Evolutionary conservation across 129 eudicot genomes (phyloP).

Genomic region (Flaveria robusta): DNA sequence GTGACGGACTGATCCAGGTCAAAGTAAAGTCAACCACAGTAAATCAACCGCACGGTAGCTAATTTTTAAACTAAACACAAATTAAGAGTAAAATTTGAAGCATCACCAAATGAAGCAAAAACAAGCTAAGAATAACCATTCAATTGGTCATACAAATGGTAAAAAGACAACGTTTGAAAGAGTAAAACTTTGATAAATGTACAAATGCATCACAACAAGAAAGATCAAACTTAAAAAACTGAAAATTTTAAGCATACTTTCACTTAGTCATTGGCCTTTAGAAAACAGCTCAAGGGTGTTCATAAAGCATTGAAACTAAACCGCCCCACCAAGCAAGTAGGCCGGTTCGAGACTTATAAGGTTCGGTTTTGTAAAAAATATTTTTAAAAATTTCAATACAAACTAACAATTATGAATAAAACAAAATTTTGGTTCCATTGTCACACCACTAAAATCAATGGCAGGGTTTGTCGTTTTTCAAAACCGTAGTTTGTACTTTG

Average conservation of each 20-base stretch:
- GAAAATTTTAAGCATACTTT: neutral
- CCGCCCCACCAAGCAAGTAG: neutral
- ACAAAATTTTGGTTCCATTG: too few species aligned
- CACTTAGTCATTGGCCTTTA: neutral
- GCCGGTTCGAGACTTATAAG: neutral
- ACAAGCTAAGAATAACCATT: neutral
- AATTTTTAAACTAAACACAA: neutral
- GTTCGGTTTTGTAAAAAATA: too few species aligned
- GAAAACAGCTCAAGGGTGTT: neutral
- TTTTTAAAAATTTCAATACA: too few species aligned
- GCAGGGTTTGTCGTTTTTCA: too few species aligned
- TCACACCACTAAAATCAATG: too few species aligned
- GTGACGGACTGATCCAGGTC: neutral
- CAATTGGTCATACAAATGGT: slow-evolving; percentile 1
- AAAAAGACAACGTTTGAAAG: neutral
- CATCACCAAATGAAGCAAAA: slow-evolving; percentile 3
- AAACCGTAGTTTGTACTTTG: too few species aligned
- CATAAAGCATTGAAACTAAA: neutral
- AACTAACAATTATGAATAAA: too few species aligned
- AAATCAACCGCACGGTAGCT: neutral
- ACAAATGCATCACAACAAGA: slow-evolving; percentile 7
- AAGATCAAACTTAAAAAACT: neutral
- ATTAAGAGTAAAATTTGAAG: neutral
- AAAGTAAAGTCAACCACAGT: neutral
- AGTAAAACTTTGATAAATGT: neutral